Evolutionary conservation across 75 land plant species (phyloP).

Genomic region (Pseudotsuga menziesii): DNA sequence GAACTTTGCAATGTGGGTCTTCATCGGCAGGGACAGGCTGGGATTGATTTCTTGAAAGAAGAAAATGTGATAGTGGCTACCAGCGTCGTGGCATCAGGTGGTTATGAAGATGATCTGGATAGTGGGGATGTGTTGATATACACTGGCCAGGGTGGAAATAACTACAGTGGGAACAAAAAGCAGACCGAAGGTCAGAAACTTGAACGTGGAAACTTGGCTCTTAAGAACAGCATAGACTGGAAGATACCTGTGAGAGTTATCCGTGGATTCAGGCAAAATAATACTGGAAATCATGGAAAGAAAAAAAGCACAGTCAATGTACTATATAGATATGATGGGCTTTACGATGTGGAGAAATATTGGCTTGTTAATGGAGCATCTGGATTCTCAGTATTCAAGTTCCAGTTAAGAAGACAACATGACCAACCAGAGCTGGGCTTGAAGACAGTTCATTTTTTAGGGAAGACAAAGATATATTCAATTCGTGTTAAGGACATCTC

Average conservation of each 20-base stretch:
- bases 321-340: constrained; percentile 61
- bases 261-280: constrained; percentile 3
- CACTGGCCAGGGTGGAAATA: constrained; percentile 77
- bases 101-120: constrained; percentile 67
- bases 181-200: not conserved
- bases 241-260: constrained; percentile 31
- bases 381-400: constrained; percentile 46
- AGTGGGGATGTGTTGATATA: constrained; percentile 65
- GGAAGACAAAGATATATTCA: constrained; percentile 1
- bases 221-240: constrained; percentile 19
- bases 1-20: constrained; percentile 76
- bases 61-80: constrained; percentile 35
- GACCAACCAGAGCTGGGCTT: constrained; percentile 34
- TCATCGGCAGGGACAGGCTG: constrained; percentile 64
- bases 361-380: constrained; percentile 30
- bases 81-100: constrained; percentile 81
- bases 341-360: constrained; percentile 44
- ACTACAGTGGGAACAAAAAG: constrained; percentile 20
- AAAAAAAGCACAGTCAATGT: constrained; percentile 12
- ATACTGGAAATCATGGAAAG: constrained; percentile 8
- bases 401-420: constrained; percentile 25
- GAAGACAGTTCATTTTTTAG: constrained; percentile 2
- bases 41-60: constrained; percentile 56
- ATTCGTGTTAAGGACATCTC: constrained; percentile 17
- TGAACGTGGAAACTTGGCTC: constrained; percentile 29